Evolutionary conservation across 768 basidiomycete species (phyloP), one percentile per base, ranked within the genome.

Genomic region (Xerocomus spinulosus): DNA sequence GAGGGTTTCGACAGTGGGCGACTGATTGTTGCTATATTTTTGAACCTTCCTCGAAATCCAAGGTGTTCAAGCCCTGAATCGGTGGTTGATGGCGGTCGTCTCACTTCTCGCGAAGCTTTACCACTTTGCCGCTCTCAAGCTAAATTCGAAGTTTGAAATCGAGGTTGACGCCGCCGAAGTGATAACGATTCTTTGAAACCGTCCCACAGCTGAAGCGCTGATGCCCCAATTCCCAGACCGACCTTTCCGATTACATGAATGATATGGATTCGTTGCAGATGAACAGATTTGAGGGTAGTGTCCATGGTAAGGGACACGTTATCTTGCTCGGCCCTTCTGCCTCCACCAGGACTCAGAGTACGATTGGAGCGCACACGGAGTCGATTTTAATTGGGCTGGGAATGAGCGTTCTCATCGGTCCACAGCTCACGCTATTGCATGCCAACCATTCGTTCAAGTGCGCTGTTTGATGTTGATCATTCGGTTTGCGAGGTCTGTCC

Each of bases 91-190:
- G 87, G 94, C 89, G 0, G 89, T 99, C 53, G 75, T 98, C 58
- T 82, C 87, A 55, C 75, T 98, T 35, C 79, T 98, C 36, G 89
- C 83, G 36, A 96, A 99, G 66, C 78, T 99, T n/a, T 98, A 99
- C 67, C 90, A 94, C 64, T 94, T 86, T 59, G 95, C 92, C 5
- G 94, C 98, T 57, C 77, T 98, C 52, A 95, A 95, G 70, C 74
- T 98, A 46, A 96, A 97, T 63, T 78, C 92, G 64, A 98, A 97
- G 69, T 99, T 99, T 61, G 96, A 98, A 70, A 98, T 99, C 45
- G 96, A 99, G 68, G 85, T 97, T 24, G 89, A 88, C 61, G 67
- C 82, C 7, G 75, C 97, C 38, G 90, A 95, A 62, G 85, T 88
- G 3, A 85, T 92, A 5, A 84, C 79, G 5, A 78, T 94, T 42